Evolutionary conservation across 495 filamentous ascomycete genomes (phyloP).

Genomic region (Rostrohypoxylon terebratum): DNA sequence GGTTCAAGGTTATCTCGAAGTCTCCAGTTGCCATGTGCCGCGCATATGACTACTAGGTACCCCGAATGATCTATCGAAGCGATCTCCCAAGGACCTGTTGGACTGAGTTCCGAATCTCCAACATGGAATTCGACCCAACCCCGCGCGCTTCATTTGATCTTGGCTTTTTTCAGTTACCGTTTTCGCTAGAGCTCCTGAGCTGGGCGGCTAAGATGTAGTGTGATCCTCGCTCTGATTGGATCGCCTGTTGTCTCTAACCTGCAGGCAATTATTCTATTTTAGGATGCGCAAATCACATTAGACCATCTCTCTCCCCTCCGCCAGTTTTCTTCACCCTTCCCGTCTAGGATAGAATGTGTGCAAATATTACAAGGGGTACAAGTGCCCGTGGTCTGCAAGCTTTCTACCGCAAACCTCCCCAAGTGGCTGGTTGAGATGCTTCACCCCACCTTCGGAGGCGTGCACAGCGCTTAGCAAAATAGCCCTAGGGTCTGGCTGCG

Average conservation of each 20-base stretch:
- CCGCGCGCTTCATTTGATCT: slow-evolving; percentile 37
- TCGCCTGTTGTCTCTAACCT: slow-evolving; percentile 21
- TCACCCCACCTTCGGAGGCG: slow-evolving; percentile 41
- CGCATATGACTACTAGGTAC: slow-evolving; percentile 1
- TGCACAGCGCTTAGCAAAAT: slow-evolving; percentile 48
- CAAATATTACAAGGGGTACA: slow-evolving; percentile 23
- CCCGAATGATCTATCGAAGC: background rate
- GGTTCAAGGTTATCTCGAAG: background rate
- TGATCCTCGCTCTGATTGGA: slow-evolving; percentile 43
- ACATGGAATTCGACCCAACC: slow-evolving; percentile 30
- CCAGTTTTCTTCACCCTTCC: slow-evolving; percentile 28
- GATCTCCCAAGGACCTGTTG: slow-evolving; percentile 1
- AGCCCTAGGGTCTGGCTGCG: slow-evolving; percentile 28
- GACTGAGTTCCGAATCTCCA: slow-evolving; percentile 24
- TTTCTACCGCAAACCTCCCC: slow-evolving; percentile 22
- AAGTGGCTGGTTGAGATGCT: slow-evolving; percentile 44
- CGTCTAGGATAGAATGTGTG: slow-evolving; percentile 30
- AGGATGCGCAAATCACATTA: slow-evolving; percentile 39
- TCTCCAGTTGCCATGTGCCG: slow-evolving; percentile 15
- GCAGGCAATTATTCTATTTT: slow-evolving; percentile 47
- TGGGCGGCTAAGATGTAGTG: slow-evolving; percentile 48
- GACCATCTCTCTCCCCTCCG: slow-evolving; percentile 12
- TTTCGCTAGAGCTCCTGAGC: slow-evolving; percentile 29
- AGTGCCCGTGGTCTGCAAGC: slow-evolving; percentile 29
- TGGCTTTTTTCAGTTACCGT: slow-evolving; percentile 37